Conservation (phyloP, 805 yeast species). For the Saccharomycopsis sp. region DNA sequence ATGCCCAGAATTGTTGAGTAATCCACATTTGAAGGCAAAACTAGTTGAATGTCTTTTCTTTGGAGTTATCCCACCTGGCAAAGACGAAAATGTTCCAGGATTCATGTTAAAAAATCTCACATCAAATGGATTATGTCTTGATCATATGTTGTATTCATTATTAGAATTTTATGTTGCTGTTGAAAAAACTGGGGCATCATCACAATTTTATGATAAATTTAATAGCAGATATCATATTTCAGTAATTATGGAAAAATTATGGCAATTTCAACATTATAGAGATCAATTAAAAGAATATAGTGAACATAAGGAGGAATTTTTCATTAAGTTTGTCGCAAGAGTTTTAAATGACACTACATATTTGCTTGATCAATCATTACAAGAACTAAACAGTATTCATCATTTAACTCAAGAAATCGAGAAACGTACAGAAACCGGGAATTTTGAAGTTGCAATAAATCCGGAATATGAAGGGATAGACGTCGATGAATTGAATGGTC, state of each 20-base stretch:
- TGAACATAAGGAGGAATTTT: slow-evolving; percentile 65
- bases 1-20: slow-evolving; percentile 78
- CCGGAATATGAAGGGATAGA: slow-evolving; percentile 27
- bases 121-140: slow-evolving; percentile 51
- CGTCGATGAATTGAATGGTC: slow-evolving; percentile 52
- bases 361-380: slow-evolving; percentile 82
- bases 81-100: slow-evolving; percentile 56
- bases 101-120: slow-evolving; percentile 62
- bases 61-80: slow-evolving; percentile 55
- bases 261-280: slow-evolving; percentile 68
- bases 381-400: slow-evolving; percentile 73
- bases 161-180: slow-evolving; percentile 89
- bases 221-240: slow-evolving; percentile 85
- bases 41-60: slow-evolving; percentile 72
- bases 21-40: slow-evolving; percentile 87
- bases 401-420: slow-evolving; percentile 59
- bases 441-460: slow-evolving; percentile 26
- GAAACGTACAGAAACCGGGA: slow-evolving; percentile 31
- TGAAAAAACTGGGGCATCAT: slow-evolving; percentile 91
- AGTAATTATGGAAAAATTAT: slow-evolving; percentile 70
- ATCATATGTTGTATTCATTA: slow-evolving; percentile 71
- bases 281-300: slow-evolving; percentile 65
- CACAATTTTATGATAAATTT: slow-evolving; percentile 95
- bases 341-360: slow-evolving; percentile 93
- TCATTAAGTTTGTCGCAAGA: slow-evolving; percentile 87